phyloP scores from a whole-genome alignment of 371 early-diverging fungal species.

The Phascolomyces articulosus region DNA sequence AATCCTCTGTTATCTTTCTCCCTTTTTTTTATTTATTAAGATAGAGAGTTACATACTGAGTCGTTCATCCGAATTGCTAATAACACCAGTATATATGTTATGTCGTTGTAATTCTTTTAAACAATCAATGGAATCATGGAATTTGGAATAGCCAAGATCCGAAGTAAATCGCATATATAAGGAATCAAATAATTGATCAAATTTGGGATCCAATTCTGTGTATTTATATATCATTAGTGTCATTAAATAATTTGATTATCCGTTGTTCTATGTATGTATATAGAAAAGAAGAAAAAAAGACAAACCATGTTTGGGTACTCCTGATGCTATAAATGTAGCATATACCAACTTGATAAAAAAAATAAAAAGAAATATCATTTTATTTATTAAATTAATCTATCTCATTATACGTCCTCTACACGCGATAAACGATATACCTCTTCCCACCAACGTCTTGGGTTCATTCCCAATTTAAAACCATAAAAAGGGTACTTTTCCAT shows the following conservation, averaged over 20 bases:
- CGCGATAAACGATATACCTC: conserved; percentile 8
- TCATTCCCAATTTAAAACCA: conserved; percentile 18
- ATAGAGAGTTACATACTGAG: conserved; percentile 10
- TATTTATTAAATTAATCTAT: no score
- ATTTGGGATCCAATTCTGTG: conserved; percentile 18
- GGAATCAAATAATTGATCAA: conserved; percentile 16
- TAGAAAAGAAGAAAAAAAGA: not conserved
- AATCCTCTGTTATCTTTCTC: not conserved
- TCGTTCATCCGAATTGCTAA: conserved; percentile 30
- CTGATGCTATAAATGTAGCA: conserved; percentile 12
- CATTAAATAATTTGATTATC: no score
- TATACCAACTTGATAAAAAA: not conserved
- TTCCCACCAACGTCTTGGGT: conserved; percentile 19
- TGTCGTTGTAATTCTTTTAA: conserved; percentile 13
- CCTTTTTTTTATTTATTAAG: no score
- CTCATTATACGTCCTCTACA: no score
- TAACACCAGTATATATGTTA: conserved; percentile 20
- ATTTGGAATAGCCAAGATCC: conserved; percentile 21
- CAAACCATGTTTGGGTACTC: conserved; percentile 12
- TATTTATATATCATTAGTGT: not conserved
- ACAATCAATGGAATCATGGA: conserved; percentile 19
- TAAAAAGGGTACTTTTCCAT: conserved; percentile 16
- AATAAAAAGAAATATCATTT: no score
- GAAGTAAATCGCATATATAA: conserved; percentile 24
- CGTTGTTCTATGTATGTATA: not conserved